A percentile compares a stretch with the other conserved stretches of the same genome.
Conservation (phyloP, 192 early-diverging fungal genomes). For the Podila minutissima region DNA sequence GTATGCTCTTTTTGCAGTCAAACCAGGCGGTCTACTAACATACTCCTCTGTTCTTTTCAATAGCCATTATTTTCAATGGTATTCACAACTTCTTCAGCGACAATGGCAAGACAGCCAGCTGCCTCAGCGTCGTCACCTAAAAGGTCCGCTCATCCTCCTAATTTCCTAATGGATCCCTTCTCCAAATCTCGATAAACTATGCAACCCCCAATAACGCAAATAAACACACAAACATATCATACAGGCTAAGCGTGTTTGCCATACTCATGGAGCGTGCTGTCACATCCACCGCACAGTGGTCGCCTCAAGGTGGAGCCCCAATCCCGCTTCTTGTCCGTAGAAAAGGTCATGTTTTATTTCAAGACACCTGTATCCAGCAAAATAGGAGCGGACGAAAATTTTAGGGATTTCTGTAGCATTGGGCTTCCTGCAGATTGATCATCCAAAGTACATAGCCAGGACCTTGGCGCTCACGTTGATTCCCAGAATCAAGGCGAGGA, state of each 20-base stretch:
- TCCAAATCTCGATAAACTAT: background rate
- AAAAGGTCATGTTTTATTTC: no score
- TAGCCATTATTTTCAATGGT: constrained; percentile 8
- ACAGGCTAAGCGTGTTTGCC: no score
- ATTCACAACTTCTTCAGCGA: constrained; percentile 2
- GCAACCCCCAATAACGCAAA: no score
- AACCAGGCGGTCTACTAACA: no score
- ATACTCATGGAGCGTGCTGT: no score
- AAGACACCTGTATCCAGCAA: no score
- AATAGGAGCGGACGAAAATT: background rate
- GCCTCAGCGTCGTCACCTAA: background rate
- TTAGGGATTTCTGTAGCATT: background rate
- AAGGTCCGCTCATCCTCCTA: no score
- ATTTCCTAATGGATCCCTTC: background rate
- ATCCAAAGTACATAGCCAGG: constrained; percentile 81
- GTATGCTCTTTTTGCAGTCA: background rate
- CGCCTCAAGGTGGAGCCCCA: no score
- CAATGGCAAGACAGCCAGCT: background rate
- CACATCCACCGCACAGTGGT: no score
- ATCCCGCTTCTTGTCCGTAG: no score
- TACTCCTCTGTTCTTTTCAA: background rate
- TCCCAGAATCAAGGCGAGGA: constrained; percentile 70
- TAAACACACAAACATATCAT: no score
- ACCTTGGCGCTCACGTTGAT: constrained; percentile 83
- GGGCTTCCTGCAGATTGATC: constrained; percentile 2